A percentile compares a stretch with the other conserved stretches of the same genome.
Evolutionary conservation across 2,329 filamentous ascomycete species (phyloP).

Genomic region (Talaromyces sp.): DNA sequence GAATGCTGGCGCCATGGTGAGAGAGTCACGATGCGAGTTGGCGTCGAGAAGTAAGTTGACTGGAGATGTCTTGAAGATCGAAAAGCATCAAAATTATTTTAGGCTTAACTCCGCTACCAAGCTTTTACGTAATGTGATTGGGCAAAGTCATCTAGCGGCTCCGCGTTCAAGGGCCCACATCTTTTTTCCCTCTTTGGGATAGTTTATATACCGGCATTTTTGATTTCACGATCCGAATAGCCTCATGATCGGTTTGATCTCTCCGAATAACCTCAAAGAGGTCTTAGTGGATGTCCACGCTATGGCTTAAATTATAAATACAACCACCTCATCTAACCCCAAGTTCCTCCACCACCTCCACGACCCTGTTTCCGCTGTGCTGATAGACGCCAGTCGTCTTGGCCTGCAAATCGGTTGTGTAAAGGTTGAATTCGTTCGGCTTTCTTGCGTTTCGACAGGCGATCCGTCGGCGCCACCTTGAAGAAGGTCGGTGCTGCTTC

Average conservation of each 20-base stretch:
- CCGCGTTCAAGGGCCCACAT: neutral
- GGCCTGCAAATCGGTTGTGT: constrained; percentile 85
- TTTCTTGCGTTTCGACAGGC: constrained; percentile 84
- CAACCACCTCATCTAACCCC: constrained; percentile 52
- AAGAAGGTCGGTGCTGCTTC: constrained; percentile 98
- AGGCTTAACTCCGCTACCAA: neutral
- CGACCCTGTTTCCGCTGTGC: constrained; percentile 81
- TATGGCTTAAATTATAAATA: neutral
- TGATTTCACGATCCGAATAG: too few species aligned
- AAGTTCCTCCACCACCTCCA: constrained; percentile 86
- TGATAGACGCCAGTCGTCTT: constrained; percentile 92
- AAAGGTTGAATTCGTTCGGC: constrained; percentile 92
- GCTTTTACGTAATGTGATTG: neutral
- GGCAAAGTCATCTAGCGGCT: neutral
- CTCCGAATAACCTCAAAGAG: neutral
- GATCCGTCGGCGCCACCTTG: constrained; percentile 87
- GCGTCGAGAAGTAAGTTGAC: neutral
- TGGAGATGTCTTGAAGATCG: neutral
- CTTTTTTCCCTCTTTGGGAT: neutral
- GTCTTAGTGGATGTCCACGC: neutral
- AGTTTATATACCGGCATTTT: neutral
- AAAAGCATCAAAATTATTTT: constrained; percentile 9
- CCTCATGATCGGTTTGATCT: too few species aligned
- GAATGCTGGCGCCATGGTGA: constrained; percentile 33
- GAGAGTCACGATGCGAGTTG: neutral